Evolutionary conservation across 2,329 filamentous ascomycete genomes (phyloP), one percentile per base, ranked within the genome.

Genomic region (Corynespora cassiicola): DNA sequence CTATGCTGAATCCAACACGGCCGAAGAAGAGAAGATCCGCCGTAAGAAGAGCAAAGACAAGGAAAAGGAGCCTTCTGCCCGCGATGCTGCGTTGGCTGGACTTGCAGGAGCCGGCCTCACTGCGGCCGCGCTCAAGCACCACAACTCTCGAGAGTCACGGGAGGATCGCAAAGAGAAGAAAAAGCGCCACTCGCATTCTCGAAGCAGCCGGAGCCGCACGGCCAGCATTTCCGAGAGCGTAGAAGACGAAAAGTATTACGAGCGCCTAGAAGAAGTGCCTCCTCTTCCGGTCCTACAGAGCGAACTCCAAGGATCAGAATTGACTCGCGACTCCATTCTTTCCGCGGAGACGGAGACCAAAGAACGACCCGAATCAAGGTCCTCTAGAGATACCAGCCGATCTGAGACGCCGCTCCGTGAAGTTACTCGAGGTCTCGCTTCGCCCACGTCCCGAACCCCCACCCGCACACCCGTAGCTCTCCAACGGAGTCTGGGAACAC

Each of bases 311-410:
- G 82, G 87, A 26, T 95, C 92, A 0, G 91, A 96, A 34, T 70
- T 96, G 38, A 97, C 92, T 0, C 80, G 92, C 54, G 87, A 87
- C 11, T 96, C 92, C 0, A 88, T 97, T 36, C 71, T 94, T 12
- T 94, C 91, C 5, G 87, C 88, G 19, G 84, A 87, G 18, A 88
- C 88, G 0, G 88, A 89, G 49, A 65, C 62, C 2, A 62, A 58
- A 15, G 54, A 58, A 8, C 76, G 84, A 34, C 86, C 88, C 11
- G 77, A 80, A 30, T 88, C 87, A 12, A 82, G 85, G 15, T 85
- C 77, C 5, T 57, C 84, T 79, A 55, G 80, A 80, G 69, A 69
- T 32, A 56, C 75, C 70, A 56, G 56, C 9, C n/a, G n/a, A n/a
- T 36, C 55, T 10, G 61, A 78, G 1, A 83, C 84, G 9, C 72